Conservation (phyloP, 23 red algal species). For the Gracilaria gracilis region DNA sequence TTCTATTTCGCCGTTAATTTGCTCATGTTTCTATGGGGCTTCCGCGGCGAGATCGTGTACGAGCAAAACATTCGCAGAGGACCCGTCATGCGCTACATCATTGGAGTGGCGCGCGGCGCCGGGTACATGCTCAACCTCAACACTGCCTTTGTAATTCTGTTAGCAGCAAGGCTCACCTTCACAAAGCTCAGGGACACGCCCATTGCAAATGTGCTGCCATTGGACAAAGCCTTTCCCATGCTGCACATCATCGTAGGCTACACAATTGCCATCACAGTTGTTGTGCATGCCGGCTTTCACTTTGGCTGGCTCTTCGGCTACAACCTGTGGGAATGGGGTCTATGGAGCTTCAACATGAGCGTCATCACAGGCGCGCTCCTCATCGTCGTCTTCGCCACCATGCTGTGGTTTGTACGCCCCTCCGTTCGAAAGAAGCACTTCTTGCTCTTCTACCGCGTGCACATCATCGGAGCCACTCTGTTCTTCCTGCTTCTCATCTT, state of each 20-base stretch:
- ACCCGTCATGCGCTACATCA: conserved; percentile 20
- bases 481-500: conserved; percentile 77
- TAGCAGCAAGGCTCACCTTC: conserved; percentile 42
- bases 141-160: conserved; percentile 66
- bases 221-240: conserved; percentile 70
- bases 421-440: conserved; percentile 62
- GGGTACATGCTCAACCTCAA: conserved; percentile 83
- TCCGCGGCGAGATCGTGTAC: conserved; percentile 31
- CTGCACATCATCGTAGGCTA: conserved; percentile 75
- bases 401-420: conserved; percentile 38
- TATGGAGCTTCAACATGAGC: conserved; percentile 64
- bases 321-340: conserved; percentile 34
- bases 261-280: conserved; percentile 23
- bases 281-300: conserved; percentile 70
- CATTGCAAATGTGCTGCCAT: conserved; percentile 46
- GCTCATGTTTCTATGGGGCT: conserved; percentile 67
- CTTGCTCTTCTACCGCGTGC: conserved; percentile 61
- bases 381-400: conserved; percentile 25
- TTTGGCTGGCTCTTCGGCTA: conserved; percentile 59
- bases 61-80: background rate
- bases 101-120: conserved; percentile 61
- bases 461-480: conserved; percentile 69
- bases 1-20: conserved; percentile 11
- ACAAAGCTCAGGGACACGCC: conserved; percentile 55
- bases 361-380: conserved; percentile 58